Conservation (phyloP, 1,284 basidiomycete species). For the Sanghuangporus sanghuang region DNA sequence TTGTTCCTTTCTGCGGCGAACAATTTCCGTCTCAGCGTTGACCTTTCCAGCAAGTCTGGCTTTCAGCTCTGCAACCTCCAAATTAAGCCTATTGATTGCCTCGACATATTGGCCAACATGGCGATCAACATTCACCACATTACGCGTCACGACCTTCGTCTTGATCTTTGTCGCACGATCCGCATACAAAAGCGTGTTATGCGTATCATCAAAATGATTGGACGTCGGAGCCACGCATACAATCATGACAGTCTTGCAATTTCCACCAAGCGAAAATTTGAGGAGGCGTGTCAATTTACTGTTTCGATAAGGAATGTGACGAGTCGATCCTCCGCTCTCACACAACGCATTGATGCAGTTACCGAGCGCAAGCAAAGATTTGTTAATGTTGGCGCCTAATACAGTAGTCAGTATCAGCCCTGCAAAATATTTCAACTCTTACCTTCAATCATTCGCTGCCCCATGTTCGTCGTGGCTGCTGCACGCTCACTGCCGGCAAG, state of each 20-base stretch:
- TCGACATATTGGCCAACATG: conserved; percentile 93
- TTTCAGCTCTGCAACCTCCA: conserved; percentile 83
- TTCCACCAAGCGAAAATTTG: conserved; percentile 94
- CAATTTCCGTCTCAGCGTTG: conserved; percentile 54
- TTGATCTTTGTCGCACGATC: conserved; percentile 96
- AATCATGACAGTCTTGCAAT: conserved; percentile 98
- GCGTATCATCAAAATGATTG: conserved; percentile 93
- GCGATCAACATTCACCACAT: conserved; percentile 89
- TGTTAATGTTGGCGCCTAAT: conserved; percentile 94
- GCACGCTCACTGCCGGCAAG: conserved; percentile 94
- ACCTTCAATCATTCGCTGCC: conserved; percentile 95
- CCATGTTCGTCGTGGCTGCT: conserved; percentile 92
- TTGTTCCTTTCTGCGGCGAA: conserved; percentile 60
- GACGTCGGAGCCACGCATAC: conserved; percentile 95
- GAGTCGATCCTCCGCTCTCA: conserved; percentile 76
- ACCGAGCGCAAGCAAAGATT: conserved; percentile 90
- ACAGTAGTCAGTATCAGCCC: background rate
- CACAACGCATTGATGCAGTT: conserved; percentile 97
- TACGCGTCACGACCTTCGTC: conserved; percentile 88
- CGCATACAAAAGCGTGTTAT: conserved; percentile 94
- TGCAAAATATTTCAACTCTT: background rate
- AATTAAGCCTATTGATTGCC: conserved; percentile 84
- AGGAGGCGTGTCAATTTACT: conserved; percentile 94
- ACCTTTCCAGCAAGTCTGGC: conserved; percentile 72
- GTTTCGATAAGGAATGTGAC: conserved; percentile 93